phyloP scores from a whole-genome alignment of 495 filamentous ascomycete genomes.

The Bacidia gigantensis region DNA sequence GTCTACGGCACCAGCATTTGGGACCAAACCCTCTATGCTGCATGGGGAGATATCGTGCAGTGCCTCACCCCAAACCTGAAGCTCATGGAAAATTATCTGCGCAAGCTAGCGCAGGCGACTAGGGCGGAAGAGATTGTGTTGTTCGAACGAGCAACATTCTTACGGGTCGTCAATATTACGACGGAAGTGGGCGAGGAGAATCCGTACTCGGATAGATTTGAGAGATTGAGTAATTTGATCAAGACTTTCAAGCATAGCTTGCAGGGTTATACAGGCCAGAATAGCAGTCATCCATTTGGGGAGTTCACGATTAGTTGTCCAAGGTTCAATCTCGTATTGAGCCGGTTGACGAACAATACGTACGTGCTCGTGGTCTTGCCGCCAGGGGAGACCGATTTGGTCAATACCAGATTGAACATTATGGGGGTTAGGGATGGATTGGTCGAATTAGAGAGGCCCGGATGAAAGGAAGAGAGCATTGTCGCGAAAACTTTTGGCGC shows the following conservation, averaged over 20 bases:
- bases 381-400: constrained; percentile 74
- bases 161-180: constrained; percentile 78
- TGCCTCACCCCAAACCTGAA: constrained; percentile 84
- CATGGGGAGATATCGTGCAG: constrained; percentile 95
- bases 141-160: constrained; percentile 90
- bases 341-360: constrained; percentile 88
- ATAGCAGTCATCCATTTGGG: constrained; percentile 42
- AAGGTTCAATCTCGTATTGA: constrained; percentile 81
- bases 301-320: constrained; percentile 55
- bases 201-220: constrained; percentile 81
- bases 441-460: constrained; percentile 19
- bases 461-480: background rate
- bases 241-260: constrained; percentile 90
- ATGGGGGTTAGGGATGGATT: constrained; percentile 74
- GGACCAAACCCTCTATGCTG: constrained; percentile 96
- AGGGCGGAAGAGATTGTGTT: constrained; percentile 89
- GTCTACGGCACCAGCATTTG: constrained; percentile 92
- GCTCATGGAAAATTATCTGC: constrained; percentile 76
- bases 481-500: no score
- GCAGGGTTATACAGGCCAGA: constrained; percentile 38
- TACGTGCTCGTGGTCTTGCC: constrained; percentile 86
- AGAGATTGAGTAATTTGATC: constrained; percentile 89
- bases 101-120: constrained; percentile 61
- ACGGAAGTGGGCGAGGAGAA: constrained; percentile 60
- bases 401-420: constrained; percentile 78